Evolutionary conservation across 176 grass and related monocot species (phyloP), one percentile per base, ranked within the genome.

Genomic region (Aechmea fasciata): DNA sequence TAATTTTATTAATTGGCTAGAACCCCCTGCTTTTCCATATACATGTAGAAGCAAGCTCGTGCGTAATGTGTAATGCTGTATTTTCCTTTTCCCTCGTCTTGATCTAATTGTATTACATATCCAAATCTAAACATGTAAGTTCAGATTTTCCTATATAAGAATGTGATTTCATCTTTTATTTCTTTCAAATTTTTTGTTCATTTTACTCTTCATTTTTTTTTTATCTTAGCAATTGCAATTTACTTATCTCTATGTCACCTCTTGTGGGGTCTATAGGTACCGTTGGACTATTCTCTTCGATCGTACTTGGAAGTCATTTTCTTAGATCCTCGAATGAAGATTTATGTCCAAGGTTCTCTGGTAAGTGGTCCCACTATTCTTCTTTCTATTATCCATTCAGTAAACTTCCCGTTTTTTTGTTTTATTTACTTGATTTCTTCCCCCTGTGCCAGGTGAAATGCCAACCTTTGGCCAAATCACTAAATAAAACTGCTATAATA

Each of bases 221-320:
- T 23, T 57, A 19, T 57, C 13, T 13, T 13, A 57, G 54, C 18
- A 57, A 1, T 57, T 4, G 18, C 13, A 7, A 57, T 15, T 3
- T 19, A n/a, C 54, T 41, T 41, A 41, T 57, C 54, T 57, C 10
- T 47, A 63, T 18, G 50, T 57, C 73, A 51, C 47, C 57, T 69
- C 23, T 75, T 78, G 24, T 26, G 61, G 81, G 3, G 48, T 77
- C 73, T 75, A 53, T 79, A 96, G 91, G 91, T 96, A 59, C 87
- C 69, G 20, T 71, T 91, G 82, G 91, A 96, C 52, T 96, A 91
- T 81, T 96, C 91, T 62, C 87, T 96, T 73, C 85, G 87, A 50
- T 72, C 87, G 24, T 96, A 96, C 73, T 78, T 96, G 66, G 84
- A 96, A 83, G 82, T 87, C 57, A 87, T 96, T 63, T 96, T 96